Evolutionary conservation across 129 eudicot genomes (phyloP).

Genomic region (Escallonia rubra): DNA sequence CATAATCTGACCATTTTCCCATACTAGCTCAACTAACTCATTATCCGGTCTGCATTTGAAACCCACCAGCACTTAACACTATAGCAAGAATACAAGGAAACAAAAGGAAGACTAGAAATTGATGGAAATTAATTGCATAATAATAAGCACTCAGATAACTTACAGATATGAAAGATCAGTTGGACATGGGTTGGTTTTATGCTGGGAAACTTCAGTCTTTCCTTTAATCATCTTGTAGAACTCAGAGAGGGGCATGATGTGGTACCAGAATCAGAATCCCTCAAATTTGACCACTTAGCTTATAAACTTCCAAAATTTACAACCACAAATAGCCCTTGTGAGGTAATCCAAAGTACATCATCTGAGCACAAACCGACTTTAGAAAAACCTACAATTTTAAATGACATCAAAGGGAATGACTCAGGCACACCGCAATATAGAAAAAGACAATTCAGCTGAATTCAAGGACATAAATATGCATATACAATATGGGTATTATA

Average conservation of each 20-base stretch:
- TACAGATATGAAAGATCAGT: constrained; percentile 53
- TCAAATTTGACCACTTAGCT: constrained; percentile 11
- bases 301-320: constrained; percentile 18
- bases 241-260: constrained; percentile 87
- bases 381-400: constrained; percentile 41
- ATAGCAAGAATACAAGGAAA: not conserved
- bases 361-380: constrained; percentile 22
- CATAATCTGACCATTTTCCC: constrained; percentile 90
- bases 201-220: constrained; percentile 47
- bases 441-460: constrained; percentile 8
- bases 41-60: constrained; percentile 57
- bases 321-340: constrained; percentile 11
- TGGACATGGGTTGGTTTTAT: constrained; percentile 16
- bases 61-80: constrained; percentile 6
- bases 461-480: constrained; percentile 17
- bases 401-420: constrained; percentile 31
- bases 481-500: not conserved
- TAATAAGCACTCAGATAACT: constrained; percentile 9
- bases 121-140: not conserved
- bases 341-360: constrained; percentile 15
- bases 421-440: constrained; percentile 15
- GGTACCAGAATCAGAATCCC: constrained; percentile 4
- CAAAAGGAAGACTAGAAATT: not conserved
- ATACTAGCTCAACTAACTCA: constrained; percentile 71
- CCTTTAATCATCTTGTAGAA: constrained; percentile 50